Conservation (phyloP, 495 filamentous ascomycete species). For the Xylaria scruposa region DNA sequence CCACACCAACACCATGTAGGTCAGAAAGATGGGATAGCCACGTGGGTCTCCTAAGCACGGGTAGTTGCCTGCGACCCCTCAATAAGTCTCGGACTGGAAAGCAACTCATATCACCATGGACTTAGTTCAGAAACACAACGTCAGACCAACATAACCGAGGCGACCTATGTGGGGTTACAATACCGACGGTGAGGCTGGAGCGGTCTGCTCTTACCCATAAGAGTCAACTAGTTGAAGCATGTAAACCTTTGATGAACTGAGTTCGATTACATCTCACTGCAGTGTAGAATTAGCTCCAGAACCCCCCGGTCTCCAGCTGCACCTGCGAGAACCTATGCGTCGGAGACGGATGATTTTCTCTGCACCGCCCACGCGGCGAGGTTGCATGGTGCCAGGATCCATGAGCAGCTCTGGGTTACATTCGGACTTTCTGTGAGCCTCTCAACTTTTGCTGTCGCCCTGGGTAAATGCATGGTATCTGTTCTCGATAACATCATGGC, state of each 20-base stretch:
- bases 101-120: not conserved
- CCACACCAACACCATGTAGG: not conserved
- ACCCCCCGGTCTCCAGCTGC: slow-evolving; percentile 14
- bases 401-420: slow-evolving; percentile 23
- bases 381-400: slow-evolving; percentile 25
- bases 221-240: not conserved
- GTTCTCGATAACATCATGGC: slow-evolving; percentile 15
- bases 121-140: not conserved
- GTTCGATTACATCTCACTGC: not conserved
- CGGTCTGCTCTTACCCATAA: not conserved
- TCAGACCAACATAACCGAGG: not conserved
- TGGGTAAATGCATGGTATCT: not conserved
- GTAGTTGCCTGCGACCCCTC: slow-evolving; percentile 11
- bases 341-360: slow-evolving; percentile 17
- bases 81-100: not conserved
- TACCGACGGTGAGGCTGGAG: slow-evolving; percentile 26
- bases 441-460: not conserved
- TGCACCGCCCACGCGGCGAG: slow-evolving; percentile 30
- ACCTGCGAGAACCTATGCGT: slow-evolving; percentile 25
- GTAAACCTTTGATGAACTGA: slow-evolving; percentile 2
- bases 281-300: not conserved
- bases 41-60: slow-evolving; percentile 23
- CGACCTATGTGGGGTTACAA: slow-evolving; percentile 24
- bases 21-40: slow-evolving; percentile 15
- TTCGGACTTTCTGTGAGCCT: slow-evolving; percentile 19